A percentile compares a stretch with the other conserved stretches of the same genome.
Evolutionary conservation across 2,329 filamentous ascomycete species (phyloP).

Genomic region (Paraphoma chrysanthemicola): DNA sequence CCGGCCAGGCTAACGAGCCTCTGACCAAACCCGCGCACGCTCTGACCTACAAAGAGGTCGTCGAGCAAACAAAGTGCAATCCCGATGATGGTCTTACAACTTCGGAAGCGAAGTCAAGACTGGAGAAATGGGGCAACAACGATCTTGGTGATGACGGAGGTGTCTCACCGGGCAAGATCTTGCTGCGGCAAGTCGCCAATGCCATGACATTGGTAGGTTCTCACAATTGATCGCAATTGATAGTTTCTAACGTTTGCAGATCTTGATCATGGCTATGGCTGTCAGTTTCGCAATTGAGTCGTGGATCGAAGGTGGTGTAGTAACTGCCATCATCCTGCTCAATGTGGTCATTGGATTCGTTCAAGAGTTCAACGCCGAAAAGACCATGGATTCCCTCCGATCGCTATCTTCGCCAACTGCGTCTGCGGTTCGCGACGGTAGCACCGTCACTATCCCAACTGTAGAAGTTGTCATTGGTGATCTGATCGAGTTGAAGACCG

Average conservation of each 20-base stretch:
- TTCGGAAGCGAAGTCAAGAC: slow-evolving; percentile 58
- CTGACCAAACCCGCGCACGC: slow-evolving; percentile 69
- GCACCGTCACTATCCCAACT: slow-evolving; percentile 59
- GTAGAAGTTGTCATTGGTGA: slow-evolving; percentile 71
- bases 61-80: slow-evolving; percentile 67
- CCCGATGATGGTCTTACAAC: slow-evolving; percentile 71
- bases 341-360: slow-evolving; percentile 56
- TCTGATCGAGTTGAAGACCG: slow-evolving; percentile 66
- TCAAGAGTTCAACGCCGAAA: slow-evolving; percentile 56
- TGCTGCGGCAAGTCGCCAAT: slow-evolving; percentile 77
- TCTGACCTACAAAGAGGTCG: slow-evolving; percentile 60
- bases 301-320: slow-evolving; percentile 57
- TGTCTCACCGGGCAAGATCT: slow-evolving; percentile 75
- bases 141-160: slow-evolving; percentile 74
- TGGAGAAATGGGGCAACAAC: slow-evolving; percentile 66
- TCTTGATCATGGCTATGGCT: slow-evolving; percentile 56
- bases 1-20: slow-evolving; percentile 58
- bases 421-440: slow-evolving; percentile 59
- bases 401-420: slow-evolving; percentile 55
- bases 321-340: slow-evolving; percentile 53
- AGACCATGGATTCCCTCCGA: slow-evolving; percentile 56
- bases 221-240: not conserved
- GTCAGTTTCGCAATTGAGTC: slow-evolving; percentile 55
- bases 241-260: slow-evolving; percentile 22
- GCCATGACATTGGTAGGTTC: slow-evolving; percentile 73